Conservation (phyloP, 352 stramenopile species). For the Phytophthora colocasiae region DNA sequence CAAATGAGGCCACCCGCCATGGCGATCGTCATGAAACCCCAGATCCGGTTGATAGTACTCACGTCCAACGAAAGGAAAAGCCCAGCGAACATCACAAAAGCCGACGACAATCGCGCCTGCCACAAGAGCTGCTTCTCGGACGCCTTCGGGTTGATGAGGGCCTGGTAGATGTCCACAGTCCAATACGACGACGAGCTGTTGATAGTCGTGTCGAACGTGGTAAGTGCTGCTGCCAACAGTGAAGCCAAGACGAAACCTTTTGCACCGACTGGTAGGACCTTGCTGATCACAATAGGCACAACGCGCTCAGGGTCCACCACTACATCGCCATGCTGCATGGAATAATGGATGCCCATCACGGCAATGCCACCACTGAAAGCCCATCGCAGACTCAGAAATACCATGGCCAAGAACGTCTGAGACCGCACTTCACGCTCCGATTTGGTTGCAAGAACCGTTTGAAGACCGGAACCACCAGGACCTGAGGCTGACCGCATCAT, state of each 20-base stretch:
- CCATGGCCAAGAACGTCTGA: slow-evolving; percentile 80
- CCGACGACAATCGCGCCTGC: slow-evolving; percentile 66
- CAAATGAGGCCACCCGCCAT: slow-evolving; percentile 73
- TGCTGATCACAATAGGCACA: slow-evolving; percentile 78
- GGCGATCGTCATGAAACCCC: slow-evolving; percentile 83
- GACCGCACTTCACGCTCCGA: slow-evolving; percentile 80
- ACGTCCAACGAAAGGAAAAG: slow-evolving; percentile 73
- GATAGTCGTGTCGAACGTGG: slow-evolving; percentile 85
- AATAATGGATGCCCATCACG: slow-evolving; percentile 78
- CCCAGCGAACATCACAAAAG: slow-evolving; percentile 65
- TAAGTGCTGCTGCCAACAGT: slow-evolving; percentile 73
- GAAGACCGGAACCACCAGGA: slow-evolving; percentile 67
- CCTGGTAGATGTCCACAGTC: slow-evolving; percentile 86
- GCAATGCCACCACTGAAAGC: slow-evolving; percentile 79
- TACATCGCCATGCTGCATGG: slow-evolving; percentile 42
- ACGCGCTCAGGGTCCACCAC: slow-evolving; percentile 78
- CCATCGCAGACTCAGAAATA: slow-evolving; percentile 76
- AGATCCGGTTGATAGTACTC: slow-evolving; percentile 81
- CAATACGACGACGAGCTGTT: slow-evolving; percentile 83
- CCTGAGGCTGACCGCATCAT: slow-evolving; percentile 76
- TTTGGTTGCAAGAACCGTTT: slow-evolving; percentile 82
- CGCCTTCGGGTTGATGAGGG: slow-evolving; percentile 65
- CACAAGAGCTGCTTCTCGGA: slow-evolving; percentile 66
- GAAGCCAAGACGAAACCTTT: slow-evolving; percentile 79
- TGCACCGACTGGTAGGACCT: slow-evolving; percentile 67